Evolutionary conservation across 768 basidiomycete genomes (phyloP).

Genomic region (Boletus patriciae): DNA sequence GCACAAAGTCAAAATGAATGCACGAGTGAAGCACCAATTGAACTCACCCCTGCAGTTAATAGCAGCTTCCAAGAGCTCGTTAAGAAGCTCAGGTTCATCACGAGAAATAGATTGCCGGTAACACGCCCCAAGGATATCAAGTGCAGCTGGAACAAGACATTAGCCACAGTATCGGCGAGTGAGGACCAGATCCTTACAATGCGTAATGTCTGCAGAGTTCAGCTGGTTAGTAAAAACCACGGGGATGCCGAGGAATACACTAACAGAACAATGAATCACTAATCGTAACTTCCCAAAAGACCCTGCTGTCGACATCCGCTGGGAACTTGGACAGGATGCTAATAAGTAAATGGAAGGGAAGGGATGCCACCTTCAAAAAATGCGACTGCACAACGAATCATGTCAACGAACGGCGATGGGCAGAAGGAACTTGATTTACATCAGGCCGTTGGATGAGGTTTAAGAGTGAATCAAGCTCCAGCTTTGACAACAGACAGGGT

Average conservation of each 20-base stretch:
- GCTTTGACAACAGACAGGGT: conserved; percentile 63
- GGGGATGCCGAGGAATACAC: conserved; percentile 23
- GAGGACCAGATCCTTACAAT: conserved; percentile 22
- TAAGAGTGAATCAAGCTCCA: conserved; percentile 63
- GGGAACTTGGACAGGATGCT: conserved; percentile 80
- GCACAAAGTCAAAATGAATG: background rate
- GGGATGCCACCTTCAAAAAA: conserved; percentile 80
- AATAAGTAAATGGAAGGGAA: conserved; percentile 79
- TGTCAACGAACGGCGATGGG: conserved; percentile 12
- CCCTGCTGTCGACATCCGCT: conserved; percentile 67
- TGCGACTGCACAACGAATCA: conserved; percentile 53
- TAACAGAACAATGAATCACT: conserved; percentile 69
- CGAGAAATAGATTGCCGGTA: conserved; percentile 37
- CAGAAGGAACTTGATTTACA: conserved; percentile 42
- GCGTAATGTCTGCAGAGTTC: conserved; percentile 36
- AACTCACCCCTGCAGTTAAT: conserved; percentile 57
- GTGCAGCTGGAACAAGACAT: conserved; percentile 41
- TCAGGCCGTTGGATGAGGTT: conserved; percentile 77
- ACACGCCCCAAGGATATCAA: conserved; percentile 58
- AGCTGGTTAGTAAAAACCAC: conserved; percentile 6
- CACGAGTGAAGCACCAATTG: conserved; percentile 38
- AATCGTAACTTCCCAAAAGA: conserved; percentile 66
- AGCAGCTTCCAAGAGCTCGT: conserved; percentile 45
- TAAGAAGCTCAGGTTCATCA: conserved; percentile 44
- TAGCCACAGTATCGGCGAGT: conserved; percentile 22